Conservation (phyloP, 768 basidiomycete species). For the Asterophora lycoperdoides region DNA sequence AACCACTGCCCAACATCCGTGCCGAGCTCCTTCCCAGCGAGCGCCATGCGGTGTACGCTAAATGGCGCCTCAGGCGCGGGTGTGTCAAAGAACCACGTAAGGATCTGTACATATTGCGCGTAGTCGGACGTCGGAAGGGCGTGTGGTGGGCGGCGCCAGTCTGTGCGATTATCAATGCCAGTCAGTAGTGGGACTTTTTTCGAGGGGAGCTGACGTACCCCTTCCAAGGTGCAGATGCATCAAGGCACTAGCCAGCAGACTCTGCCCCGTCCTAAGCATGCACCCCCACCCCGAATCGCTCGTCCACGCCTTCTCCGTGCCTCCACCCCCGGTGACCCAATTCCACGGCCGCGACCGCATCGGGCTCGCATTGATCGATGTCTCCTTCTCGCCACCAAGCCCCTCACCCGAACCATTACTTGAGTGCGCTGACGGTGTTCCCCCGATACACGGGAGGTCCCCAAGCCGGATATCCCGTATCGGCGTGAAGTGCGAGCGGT, state of each 20-base stretch:
- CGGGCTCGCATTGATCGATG: slow-evolving; percentile 23
- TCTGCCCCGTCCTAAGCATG: slow-evolving; percentile 87
- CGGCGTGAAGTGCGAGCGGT: slow-evolving; percentile 81
- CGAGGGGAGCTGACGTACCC: slow-evolving; percentile 9
- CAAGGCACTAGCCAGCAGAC: slow-evolving; percentile 77
- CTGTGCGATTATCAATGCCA: slow-evolving; percentile 41
- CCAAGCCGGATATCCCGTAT: slow-evolving; percentile 59
- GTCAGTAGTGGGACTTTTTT: too few relatives aligned
- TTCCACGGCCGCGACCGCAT: slow-evolving; percentile 55
- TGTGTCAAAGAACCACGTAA: slow-evolving; percentile 95
- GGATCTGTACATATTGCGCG: slow-evolving; percentile 83
- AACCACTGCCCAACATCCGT: slow-evolving; percentile 98
- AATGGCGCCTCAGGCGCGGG: slow-evolving; percentile 84
- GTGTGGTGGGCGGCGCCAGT: slow-evolving; percentile 77
- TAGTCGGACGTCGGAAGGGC: slow-evolving; percentile 59
- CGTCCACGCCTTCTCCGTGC: slow-evolving; percentile 71
- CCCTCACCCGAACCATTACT: too few relatives aligned
- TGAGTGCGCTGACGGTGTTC: background rate
- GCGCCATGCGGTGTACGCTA: slow-evolving; percentile 93
- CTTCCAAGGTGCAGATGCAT: slow-evolving; percentile 64
- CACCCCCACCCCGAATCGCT: slow-evolving; percentile 90
- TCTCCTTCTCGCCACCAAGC: slow-evolving; percentile 1
- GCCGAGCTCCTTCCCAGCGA: slow-evolving; percentile 91
- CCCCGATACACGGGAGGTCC: slow-evolving; percentile 26
- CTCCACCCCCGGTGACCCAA: slow-evolving; percentile 46